Conservation (phyloP, 495 filamentous ascomycete genomes). For the Aspergillus bertholletiae region DNA sequence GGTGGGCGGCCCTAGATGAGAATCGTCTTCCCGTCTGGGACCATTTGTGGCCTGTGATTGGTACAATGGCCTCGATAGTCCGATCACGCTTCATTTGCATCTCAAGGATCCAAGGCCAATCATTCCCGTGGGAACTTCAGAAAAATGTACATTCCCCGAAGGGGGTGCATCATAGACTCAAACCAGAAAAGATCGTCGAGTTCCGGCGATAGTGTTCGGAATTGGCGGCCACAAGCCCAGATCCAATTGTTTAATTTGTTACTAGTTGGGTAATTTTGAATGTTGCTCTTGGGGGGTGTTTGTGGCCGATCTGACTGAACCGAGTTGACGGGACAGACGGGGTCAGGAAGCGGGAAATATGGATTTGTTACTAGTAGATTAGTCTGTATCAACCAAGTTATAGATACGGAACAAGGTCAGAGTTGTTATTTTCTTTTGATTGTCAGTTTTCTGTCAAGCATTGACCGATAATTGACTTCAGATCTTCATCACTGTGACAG, state of each 20-base stretch:
- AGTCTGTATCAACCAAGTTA: neutral
- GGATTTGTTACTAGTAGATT: neutral
- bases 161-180: slow-evolving; percentile 14
- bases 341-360: slow-evolving; percentile 2
- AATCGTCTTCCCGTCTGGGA: slow-evolving; percentile 16
- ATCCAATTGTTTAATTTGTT: slow-evolving; percentile 5
- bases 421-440: too few relatives aligned
- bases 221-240: slow-evolving; percentile 12
- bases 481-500: slow-evolving; percentile 1
- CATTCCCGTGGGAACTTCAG: neutral
- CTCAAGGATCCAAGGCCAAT: slow-evolving; percentile 15
- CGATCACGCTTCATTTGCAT: slow-evolving; percentile 20
- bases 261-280: neutral
- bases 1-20: slow-evolving; percentile 12
- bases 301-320: slow-evolving; percentile 16
- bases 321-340: slow-evolving; percentile 17
- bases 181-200: slow-evolving; percentile 19
- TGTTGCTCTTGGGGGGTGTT: neutral
- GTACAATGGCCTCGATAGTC: slow-evolving; percentile 1
- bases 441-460: neutral
- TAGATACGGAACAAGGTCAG: neutral
- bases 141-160: slow-evolving; percentile 17
- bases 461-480: neutral
- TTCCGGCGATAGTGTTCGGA: slow-evolving; percentile 12
- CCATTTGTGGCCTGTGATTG: slow-evolving; percentile 15